phyloP scores from a whole-genome alignment of 2,329 filamentous ascomycete species.

The Colletotrichum aenigma region DNA sequence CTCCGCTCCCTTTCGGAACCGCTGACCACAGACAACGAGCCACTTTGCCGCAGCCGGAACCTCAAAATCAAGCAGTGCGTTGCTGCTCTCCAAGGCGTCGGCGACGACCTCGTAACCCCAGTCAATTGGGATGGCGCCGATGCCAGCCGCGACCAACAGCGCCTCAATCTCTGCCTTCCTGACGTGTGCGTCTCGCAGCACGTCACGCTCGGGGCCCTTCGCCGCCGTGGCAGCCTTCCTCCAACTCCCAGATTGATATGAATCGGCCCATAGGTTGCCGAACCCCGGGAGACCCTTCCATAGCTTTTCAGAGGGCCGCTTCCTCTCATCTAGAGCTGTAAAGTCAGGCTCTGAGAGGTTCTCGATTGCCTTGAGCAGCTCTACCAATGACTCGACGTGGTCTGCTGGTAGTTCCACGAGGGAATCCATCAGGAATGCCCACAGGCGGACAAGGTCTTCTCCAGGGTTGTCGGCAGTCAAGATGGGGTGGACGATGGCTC shows the following conservation, averaged over 20 bases:
- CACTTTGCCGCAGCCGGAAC: neutral
- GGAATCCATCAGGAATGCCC: neutral
- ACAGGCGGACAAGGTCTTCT: neutral
- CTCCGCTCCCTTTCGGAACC: neutral
- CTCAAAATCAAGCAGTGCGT: neutral
- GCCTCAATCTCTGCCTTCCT: neutral
- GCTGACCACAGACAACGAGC: neutral
- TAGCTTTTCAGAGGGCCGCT: neutral
- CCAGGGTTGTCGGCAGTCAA: neutral
- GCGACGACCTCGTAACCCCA: neutral
- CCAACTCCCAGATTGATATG: neutral
- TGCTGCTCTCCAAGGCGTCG: neutral
- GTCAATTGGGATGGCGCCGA: neutral
- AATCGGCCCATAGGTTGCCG: neutral
- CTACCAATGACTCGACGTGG: neutral
- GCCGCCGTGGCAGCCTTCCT: neutral
- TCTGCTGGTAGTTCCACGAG: neutral
- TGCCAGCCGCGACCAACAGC: neutral
- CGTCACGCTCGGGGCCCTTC: fast-evolving
- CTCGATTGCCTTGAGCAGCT: neutral
- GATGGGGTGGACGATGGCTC: neutral
- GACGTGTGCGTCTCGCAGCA: neutral
- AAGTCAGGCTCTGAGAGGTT: neutral
- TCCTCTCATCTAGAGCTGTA: neutral
- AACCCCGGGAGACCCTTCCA: neutral